Evolutionary conservation across 306 rosid species (phyloP).

Genomic region (Cotoneaster glaucophyllus): DNA sequence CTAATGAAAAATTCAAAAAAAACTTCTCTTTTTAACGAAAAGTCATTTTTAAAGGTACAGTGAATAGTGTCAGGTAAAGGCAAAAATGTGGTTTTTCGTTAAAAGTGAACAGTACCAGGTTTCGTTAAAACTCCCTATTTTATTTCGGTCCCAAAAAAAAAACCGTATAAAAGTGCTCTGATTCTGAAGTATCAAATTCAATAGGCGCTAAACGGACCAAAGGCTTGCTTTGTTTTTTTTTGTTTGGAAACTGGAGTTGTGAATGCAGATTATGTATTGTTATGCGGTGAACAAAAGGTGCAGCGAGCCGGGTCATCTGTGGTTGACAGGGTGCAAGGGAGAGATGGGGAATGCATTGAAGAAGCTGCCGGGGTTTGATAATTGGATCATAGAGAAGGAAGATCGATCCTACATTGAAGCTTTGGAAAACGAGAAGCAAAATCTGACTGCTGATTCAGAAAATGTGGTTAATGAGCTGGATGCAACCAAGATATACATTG

Average conservation of each 20-base stretch:
- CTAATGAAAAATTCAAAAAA: too few relatives aligned
- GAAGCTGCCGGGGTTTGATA: constrained; percentile 71
- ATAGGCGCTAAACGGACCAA: too few relatives aligned
- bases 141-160: too few relatives aligned
- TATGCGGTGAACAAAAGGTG: constrained; percentile 82
- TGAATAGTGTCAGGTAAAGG: too few relatives aligned
- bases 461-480: constrained; percentile 85
- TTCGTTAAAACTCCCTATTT: too few relatives aligned
- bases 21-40: too few relatives aligned
- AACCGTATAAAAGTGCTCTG: too few relatives aligned
- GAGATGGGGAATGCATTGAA: constrained; percentile 61
- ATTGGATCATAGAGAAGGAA: constrained; percentile 79
- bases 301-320: constrained; percentile 63
- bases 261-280: constrained; percentile 71
- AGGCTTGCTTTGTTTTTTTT: too few relatives aligned
- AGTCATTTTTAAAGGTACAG: too few relatives aligned
- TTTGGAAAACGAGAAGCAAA: constrained; percentile 54
- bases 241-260: background rate
- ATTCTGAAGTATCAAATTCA: too few relatives aligned
- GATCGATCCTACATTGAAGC: constrained; percentile 60
- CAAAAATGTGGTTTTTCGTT: too few relatives aligned
- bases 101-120: rapidly evolving
- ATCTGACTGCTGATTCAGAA: constrained; percentile 78
- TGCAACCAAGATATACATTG: constrained; percentile 53
- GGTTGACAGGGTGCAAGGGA: constrained; percentile 83